Evolutionary conservation across 1,284 basidiomycete species (phyloP), one percentile per base, ranked within the genome.

Genomic region (Naganishia sp.): DNA sequence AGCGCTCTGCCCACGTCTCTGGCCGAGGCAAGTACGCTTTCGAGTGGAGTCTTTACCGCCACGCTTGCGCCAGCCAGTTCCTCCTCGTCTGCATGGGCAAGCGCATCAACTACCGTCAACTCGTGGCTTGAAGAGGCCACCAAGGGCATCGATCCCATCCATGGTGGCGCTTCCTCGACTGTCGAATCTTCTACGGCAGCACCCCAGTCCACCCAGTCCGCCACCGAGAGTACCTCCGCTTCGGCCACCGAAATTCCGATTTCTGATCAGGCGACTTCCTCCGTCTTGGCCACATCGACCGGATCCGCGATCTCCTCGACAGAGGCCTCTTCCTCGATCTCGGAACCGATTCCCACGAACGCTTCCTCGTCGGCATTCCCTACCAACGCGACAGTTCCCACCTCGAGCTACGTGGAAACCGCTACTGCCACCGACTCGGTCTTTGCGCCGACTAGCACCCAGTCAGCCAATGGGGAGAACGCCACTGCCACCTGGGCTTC

Each of bases 391-490:
- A 42, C 58, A 28, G 35, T 28, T 32, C 28, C 42, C 13, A 46
- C 57, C 41, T 45, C 31, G 49, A 61, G 47, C 47, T 50, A 42
- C 58, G 58, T 50, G n/a, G 53, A 46, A 23, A 39, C 50, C 47
- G 65, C 65, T 53, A 55, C 53, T 58, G 60, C 42, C 18, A 67
- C 58, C 46, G 52, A 54, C 31, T 55, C 64, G 39, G 32, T 47
- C 32, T 47, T 51, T 57, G 41, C 43, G n/a, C 32, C 35, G 55
- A 53, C 47, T 32, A 51, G 39, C 47, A 61, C 58, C 47, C 58
- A 61, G 58, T 61, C 58, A 61, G 58, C 58, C 58, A 61, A 61
- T 61, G 58, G 31, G 39, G 58, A 61, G 47, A 61, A 21, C 35
- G 47, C 35, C 21, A 61, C 51, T 28, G 23, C 25, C 47, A 28